These are phyloP conservation scores for Fusarium concolor DNA, from an alignment of 2,329 filamentous ascomycete species.

Conservation along the genomic window DNA sequence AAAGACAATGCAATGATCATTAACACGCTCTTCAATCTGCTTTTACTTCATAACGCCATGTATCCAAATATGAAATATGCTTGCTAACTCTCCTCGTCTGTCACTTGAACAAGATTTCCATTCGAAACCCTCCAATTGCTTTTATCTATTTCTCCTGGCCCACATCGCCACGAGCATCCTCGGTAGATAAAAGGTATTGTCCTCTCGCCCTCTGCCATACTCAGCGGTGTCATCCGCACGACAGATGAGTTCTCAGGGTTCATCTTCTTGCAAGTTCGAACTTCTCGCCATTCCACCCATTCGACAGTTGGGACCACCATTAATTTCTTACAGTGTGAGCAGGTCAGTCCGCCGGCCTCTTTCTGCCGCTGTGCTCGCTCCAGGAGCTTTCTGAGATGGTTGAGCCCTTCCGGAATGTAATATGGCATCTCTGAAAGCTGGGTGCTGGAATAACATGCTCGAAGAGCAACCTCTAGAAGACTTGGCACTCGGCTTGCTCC, in stretches of 20 bases:
- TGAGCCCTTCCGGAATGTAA: conserved; percentile 57
- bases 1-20: conserved; percentile 19
- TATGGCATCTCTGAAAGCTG: conserved; percentile 57
- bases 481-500: conserved; percentile 57
- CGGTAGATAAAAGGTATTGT: conserved; percentile 60
- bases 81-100: conserved; percentile 9
- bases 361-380: conserved; percentile 55
- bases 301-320: conserved; percentile 64
- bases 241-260: conserved; percentile 8
- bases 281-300: conserved; percentile 73
- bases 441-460: conserved; percentile 57
- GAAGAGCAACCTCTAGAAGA: conserved; percentile 63
- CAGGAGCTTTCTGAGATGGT: conserved; percentile 56
- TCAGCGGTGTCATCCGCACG: conserved; percentile 44
- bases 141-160: conserved; percentile 47
- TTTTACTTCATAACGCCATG: conserved; percentile 19
- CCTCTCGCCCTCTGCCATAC: conserved; percentile 50
- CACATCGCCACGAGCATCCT: conserved; percentile 64
- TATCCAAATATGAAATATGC: conserved; percentile 12
- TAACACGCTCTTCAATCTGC: conserved; percentile 27
- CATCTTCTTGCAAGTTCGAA: conserved; percentile 40
- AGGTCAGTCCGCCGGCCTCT: conserved; percentile 61
- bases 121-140: conserved; percentile 38
- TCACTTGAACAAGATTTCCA: conserved; percentile 29
- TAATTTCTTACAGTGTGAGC: conserved; percentile 62